Conservation (phyloP, 2,329 filamentous ascomycete species). For the Fusarium pseudonygamai region DNA sequence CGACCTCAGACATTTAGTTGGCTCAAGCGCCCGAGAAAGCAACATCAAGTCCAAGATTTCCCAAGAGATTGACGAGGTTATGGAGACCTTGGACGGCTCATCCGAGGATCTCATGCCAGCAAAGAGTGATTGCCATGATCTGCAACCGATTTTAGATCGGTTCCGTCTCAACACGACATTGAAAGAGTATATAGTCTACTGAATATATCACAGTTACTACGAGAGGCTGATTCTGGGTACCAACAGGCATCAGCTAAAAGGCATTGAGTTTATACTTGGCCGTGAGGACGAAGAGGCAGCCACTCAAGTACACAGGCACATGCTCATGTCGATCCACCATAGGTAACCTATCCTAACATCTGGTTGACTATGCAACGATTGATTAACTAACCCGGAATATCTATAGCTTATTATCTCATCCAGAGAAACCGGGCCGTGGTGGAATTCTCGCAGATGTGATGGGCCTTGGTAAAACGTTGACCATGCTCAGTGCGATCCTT, state of each 20-base stretch:
- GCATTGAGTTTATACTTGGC: neutral
- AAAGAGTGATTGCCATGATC: rapidly evolving
- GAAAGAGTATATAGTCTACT: neutral
- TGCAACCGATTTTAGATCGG: rapidly evolving
- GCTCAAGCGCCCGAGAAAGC: rapidly evolving
- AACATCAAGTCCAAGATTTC: rapidly evolving
- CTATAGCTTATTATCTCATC: rapidly evolving
- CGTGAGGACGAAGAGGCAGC: neutral
- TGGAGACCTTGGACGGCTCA: neutral
- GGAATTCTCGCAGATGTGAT: conserved; percentile 4
- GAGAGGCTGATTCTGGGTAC: neutral
- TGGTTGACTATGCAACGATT: rapidly evolving
- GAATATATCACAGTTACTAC: rapidly evolving
- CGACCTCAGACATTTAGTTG: neutral
- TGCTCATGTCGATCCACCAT: neutral
- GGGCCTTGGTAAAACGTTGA: neutral
- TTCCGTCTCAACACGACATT: neutral
- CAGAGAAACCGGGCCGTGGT: neutral
- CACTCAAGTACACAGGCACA: neutral
- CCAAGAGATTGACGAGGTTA: neutral
- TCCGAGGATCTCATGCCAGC: rapidly evolving
- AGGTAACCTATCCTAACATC: rapidly evolving
- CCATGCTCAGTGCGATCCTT: neutral
- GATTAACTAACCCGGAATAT: neutral
- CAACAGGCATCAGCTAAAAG: neutral